These are phyloP conservation scores for Macrocystidia cucumis DNA, from an alignment of 1,284 basidiomycete genomes.

Conservation along the genomic window DNA sequence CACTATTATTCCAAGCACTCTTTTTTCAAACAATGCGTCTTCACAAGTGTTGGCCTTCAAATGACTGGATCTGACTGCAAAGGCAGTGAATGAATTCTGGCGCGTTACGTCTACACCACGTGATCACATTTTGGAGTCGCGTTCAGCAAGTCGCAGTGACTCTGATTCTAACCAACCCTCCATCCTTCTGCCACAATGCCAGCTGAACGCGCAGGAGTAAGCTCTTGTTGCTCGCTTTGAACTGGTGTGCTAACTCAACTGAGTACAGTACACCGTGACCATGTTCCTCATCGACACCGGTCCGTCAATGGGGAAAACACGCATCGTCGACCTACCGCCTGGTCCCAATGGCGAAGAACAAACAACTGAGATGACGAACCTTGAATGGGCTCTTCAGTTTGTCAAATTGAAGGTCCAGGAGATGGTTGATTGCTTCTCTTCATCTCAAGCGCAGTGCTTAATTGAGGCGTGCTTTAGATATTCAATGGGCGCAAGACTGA, in stretches of 20 bases:
- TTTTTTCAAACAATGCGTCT: too few relatives aligned
- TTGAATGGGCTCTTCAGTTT: constrained; percentile 80
- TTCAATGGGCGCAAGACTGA: constrained; percentile 88
- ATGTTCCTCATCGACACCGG: constrained; percentile 88
- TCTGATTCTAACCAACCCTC: too few relatives aligned
- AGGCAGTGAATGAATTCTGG: too few relatives aligned
- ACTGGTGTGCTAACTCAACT: constrained; percentile 5
- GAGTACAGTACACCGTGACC: constrained; percentile 64
- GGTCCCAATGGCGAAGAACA: constrained; percentile 42
- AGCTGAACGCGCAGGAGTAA: constrained; percentile 69
- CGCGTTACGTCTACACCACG: too few relatives aligned
- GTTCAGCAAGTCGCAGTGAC: too few relatives aligned
- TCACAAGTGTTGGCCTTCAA: too few relatives aligned
- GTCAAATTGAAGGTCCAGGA: constrained; percentile 86
- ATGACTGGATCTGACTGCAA: too few relatives aligned
- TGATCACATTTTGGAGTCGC: too few relatives aligned
- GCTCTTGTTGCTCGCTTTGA: constrained; percentile 16
- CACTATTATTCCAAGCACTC: too few relatives aligned
- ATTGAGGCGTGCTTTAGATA: constrained; percentile 53
- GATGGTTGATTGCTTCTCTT: constrained; percentile 46
- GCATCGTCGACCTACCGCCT: constrained; percentile 49
- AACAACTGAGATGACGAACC: constrained; percentile 58
- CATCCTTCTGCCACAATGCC: constrained; percentile 42
- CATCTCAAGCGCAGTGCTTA: neutral
- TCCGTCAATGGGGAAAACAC: constrained; percentile 69